A percentile compares a stretch with the other conserved stretches of the same genome.
These are phyloP conservation scores for Beauveria sp. DNA, from an alignment of 2,329 filamentous ascomycete genomes.

Conservation along the genomic window DNA sequence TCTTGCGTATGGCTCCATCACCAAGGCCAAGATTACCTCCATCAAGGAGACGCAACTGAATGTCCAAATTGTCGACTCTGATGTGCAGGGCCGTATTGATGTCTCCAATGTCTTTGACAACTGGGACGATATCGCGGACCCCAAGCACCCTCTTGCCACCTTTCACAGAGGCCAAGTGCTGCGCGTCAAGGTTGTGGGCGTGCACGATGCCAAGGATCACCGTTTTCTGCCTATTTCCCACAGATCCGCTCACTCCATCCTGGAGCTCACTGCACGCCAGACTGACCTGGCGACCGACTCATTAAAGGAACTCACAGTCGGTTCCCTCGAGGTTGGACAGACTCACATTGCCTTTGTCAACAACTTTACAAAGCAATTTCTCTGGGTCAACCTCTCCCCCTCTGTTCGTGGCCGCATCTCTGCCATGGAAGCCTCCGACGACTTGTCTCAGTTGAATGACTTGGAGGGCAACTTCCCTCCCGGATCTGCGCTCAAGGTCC, in stretches of 20 bases:
- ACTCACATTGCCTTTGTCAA: slow-evolving; percentile 81
- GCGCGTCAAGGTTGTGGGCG: slow-evolving; percentile 69
- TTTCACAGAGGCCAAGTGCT: slow-evolving; percentile 67
- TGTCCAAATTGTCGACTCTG: slow-evolving; percentile 67
- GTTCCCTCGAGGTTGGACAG: slow-evolving; percentile 64
- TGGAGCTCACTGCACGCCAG: slow-evolving; percentile 78
- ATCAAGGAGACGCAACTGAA: slow-evolving; percentile 90
- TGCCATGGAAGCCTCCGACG: slow-evolving; percentile 78
- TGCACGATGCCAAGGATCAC: slow-evolving; percentile 85
- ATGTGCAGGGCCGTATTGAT: slow-evolving; percentile 82
- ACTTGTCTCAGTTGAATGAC: slow-evolving; percentile 70
- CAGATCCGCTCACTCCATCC: slow-evolving; percentile 70
- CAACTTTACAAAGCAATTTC: slow-evolving; percentile 68
- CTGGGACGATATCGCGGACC: slow-evolving; percentile 79
- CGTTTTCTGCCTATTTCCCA: slow-evolving; percentile 88
- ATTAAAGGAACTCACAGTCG: slow-evolving; percentile 53
- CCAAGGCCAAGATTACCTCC: slow-evolving; percentile 71
- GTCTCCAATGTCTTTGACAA: slow-evolving; percentile 82
- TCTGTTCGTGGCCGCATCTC: slow-evolving; percentile 78
- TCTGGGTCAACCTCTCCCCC: slow-evolving; percentile 89
- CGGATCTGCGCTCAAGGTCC: slow-evolving; percentile 78
- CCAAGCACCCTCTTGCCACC: slow-evolving; percentile 66
- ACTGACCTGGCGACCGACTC: slow-evolving; percentile 47
- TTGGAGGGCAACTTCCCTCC: slow-evolving; percentile 75
- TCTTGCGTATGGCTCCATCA: slow-evolving; percentile 62